A percentile compares a stretch with the other conserved stretches of the same genome.
Evolutionary conservation across 345 rosid genomes (phyloP).

Genomic region (Eucalyptus fibrosa): DNA sequence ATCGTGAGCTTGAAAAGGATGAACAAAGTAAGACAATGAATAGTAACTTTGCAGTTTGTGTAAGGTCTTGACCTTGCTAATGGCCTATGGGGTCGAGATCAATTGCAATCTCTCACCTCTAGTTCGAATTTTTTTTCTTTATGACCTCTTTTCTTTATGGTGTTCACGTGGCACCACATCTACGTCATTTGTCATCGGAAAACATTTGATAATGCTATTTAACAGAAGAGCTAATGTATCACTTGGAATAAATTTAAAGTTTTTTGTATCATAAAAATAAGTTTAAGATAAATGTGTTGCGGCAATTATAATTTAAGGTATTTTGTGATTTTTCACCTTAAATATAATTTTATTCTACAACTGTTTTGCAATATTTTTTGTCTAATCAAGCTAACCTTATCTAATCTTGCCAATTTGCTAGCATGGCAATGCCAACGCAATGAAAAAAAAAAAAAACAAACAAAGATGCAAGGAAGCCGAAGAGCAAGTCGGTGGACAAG

Average conservation of each 20-base stretch:
- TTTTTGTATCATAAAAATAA: too few species aligned
- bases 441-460: not conserved
- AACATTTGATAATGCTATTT: not conserved
- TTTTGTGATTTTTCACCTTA: not conserved
- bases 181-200: rapidly evolving
- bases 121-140: not conserved
- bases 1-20: not conserved
- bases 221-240: too few species aligned
- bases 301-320: not conserved
- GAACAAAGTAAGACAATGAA: not conserved
- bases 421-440: not conserved
- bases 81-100: not conserved
- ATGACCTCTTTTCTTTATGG: not conserved
- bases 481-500: not conserved
- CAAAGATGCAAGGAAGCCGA: not conserved
- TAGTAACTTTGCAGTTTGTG: not conserved
- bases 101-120: not conserved
- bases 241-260: too few species aligned
- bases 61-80: not conserved
- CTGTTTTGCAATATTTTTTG: not conserved
- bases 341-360: not conserved
- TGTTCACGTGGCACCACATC: not conserved
- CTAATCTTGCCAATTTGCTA: not conserved
- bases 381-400: not conserved
- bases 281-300: not conserved